Conservation (phyloP, 495 filamentous ascomycete species). For the Articulospora tetracladia region DNA sequence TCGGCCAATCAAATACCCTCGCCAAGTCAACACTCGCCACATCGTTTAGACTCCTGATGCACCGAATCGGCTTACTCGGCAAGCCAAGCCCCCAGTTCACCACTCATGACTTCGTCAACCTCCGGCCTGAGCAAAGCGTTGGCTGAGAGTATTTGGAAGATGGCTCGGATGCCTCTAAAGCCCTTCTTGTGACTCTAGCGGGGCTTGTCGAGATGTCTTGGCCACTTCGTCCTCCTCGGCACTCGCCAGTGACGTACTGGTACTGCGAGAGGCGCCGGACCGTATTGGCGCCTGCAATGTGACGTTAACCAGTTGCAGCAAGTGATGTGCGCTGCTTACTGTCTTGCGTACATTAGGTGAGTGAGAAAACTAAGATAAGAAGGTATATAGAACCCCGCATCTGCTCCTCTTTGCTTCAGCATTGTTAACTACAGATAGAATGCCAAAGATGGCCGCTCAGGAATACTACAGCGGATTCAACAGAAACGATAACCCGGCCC, state of each 20-base stretch:
- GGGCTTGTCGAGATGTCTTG: background rate
- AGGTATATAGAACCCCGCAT: background rate
- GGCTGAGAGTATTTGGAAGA: background rate
- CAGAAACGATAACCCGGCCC: background rate
- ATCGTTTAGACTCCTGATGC: background rate
- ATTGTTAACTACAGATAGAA: background rate
- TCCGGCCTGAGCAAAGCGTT: background rate
- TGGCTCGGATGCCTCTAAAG: background rate
- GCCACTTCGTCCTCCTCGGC: background rate
- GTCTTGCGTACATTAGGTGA: background rate
- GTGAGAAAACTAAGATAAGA: background rate
- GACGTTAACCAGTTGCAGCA: background rate
- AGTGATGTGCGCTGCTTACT: background rate
- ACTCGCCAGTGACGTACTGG: background rate
- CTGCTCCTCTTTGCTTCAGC: background rate
- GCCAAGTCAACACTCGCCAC: background rate
- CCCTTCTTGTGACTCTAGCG: background rate
- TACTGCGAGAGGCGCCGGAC: background rate
- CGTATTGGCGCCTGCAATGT: background rate
- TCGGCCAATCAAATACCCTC: too few species aligned
- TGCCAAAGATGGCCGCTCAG: conserved; percentile 14
- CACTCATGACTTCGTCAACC: background rate
- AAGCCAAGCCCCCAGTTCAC: background rate
- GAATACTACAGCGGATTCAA: conserved; percentile 19
- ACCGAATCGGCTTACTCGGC: background rate